Evolutionary conservation across 2,329 filamentous ascomycete genomes (phyloP).

Genomic region (Exserohilum rostratum): DNA sequence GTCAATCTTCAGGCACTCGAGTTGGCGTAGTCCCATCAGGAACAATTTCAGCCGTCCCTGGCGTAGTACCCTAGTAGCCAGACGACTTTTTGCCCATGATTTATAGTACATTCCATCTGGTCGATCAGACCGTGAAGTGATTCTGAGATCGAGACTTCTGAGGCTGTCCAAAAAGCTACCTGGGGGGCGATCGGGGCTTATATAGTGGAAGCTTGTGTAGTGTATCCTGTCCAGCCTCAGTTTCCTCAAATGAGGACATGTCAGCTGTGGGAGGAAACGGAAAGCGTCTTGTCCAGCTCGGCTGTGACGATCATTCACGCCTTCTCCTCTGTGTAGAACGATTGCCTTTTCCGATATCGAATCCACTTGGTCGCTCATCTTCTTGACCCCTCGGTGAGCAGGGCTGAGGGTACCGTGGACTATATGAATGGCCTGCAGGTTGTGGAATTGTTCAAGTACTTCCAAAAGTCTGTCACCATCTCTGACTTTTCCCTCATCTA

Average conservation of each 20-base stretch:
- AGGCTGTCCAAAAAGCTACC: background rate
- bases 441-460: conserved; percentile 1
- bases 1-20: conserved; percentile 12
- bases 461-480: background rate
- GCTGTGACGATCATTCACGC: background rate
- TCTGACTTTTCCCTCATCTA: conserved; percentile 11
- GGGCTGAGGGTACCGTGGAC: conserved; percentile 3
- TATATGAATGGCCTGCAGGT: conserved; percentile 4
- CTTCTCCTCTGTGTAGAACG: conserved; percentile 6
- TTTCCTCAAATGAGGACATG: background rate
- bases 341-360: background rate
- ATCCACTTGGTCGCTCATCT: background rate
- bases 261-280: background rate
- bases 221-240: conserved; percentile 4
- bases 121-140: background rate
- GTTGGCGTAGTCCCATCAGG: background rate
- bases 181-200: no score
- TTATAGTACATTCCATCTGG: no score
- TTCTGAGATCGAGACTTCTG: conserved; percentile 5
- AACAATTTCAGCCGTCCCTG: background rate
- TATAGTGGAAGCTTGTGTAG: background rate
- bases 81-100: background rate
- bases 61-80: background rate
- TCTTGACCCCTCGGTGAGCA: conserved; percentile 5
- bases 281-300: background rate